Percentiles rank a stretch among this genome's conserved stretches.
Evolutionary conservation across 805 yeast genomes (phyloP).

Genomic region (Wickerhamiella domercqiae): DNA sequence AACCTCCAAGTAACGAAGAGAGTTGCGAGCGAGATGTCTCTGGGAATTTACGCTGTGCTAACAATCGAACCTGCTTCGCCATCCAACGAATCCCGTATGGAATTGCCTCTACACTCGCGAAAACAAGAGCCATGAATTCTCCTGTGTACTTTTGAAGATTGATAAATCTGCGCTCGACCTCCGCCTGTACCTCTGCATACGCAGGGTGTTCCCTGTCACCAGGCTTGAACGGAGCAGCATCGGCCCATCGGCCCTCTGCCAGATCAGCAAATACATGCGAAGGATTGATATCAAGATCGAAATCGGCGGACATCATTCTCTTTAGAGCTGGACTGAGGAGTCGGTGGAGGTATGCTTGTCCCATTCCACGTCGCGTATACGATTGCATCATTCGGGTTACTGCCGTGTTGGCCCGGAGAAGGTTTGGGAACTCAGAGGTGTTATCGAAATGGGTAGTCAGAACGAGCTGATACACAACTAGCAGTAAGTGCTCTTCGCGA

Average conservation of each 20-base stretch:
- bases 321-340: constrained; percentile 20
- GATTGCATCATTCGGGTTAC: constrained; percentile 28
- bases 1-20: constrained; percentile 53
- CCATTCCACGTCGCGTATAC: constrained; percentile 27
- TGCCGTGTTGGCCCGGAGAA: constrained; percentile 27
- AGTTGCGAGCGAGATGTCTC: constrained; percentile 30
- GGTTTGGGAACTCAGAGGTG: constrained; percentile 23
- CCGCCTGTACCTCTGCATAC: constrained; percentile 16
- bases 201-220: constrained; percentile 20
- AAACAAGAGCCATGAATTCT: constrained; percentile 36
- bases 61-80: constrained; percentile 47
- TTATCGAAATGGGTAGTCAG: constrained; percentile 25
- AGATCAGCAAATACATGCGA: constrained; percentile 22
- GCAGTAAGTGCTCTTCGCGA: constrained; percentile 26
- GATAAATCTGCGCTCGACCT: constrained; percentile 19
- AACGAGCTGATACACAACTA: constrained; percentile 27
- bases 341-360: constrained; percentile 25
- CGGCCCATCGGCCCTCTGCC: background rate
- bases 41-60: constrained; percentile 45
- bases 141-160: constrained; percentile 17
- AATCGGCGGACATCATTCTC: constrained; percentile 17
- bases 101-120: constrained; percentile 36
- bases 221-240: constrained; percentile 13
- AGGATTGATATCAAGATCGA: constrained; percentile 24
- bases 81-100: constrained; percentile 63